Percentiles rank a stretch among this genome's conserved stretches.
These are phyloP conservation scores for Salix caprea DNA, from an alignment of 345 rosid genomes.

Conservation along the genomic window DNA sequence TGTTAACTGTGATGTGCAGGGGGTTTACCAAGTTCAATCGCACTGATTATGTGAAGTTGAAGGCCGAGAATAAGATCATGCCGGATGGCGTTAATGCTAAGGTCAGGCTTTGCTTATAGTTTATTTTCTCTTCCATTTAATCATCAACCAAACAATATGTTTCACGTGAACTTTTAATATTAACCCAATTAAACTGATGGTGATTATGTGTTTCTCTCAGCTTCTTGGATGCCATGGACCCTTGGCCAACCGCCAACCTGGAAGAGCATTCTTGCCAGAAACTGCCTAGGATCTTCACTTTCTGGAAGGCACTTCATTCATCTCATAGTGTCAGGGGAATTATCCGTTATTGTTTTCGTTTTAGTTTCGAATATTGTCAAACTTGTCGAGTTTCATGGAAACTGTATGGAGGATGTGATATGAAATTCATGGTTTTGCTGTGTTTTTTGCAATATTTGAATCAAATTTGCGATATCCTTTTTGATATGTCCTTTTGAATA, in stretches of 20 bases:
- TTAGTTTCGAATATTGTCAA: not conserved
- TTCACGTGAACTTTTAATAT: too few relatives aligned
- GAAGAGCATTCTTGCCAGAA: slow-evolving; percentile 49
- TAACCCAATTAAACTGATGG: not conserved
- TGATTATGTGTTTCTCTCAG: slow-evolving; percentile 24
- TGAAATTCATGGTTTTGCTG: not conserved
- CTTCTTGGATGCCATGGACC: slow-evolving; percentile 75
- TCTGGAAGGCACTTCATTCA: not conserved
- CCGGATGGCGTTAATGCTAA: slow-evolving; percentile 77
- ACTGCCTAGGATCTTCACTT: slow-evolving; percentile 22
- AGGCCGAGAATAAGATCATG: slow-evolving; percentile 52
- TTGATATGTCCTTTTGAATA: not conserved
- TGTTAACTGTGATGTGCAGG: slow-evolving; percentile 32
- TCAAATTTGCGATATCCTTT: not conserved
- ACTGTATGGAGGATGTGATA: not conserved
- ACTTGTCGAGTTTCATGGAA: not conserved
- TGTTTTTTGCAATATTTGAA: not conserved
- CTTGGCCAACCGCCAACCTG: slow-evolving; percentile 54
- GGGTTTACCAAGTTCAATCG: slow-evolving; percentile 68
- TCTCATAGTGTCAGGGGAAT: not conserved
- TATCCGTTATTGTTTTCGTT: not conserved
- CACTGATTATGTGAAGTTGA: slow-evolving; percentile 46
- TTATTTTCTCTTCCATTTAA: not conserved
- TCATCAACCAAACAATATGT: not conserved
- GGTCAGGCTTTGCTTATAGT: slow-evolving; percentile 27